Percentiles rank a stretch among this genome's conserved stretches.
These are phyloP conservation scores for Coemansia sp. DNA, from an alignment of 192 early-diverging fungal species.

Conservation along the genomic window DNA sequence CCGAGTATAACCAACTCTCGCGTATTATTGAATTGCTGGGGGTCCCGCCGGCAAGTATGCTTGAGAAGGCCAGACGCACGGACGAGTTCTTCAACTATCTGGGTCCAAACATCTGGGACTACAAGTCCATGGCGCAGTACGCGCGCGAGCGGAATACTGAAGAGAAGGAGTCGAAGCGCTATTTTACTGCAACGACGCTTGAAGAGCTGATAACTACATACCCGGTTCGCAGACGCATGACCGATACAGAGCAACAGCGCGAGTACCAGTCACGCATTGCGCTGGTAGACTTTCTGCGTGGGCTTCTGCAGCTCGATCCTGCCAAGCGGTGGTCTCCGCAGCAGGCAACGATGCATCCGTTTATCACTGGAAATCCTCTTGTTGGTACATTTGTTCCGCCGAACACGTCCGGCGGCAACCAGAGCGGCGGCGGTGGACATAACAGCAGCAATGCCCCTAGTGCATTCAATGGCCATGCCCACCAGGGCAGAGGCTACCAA, in stretches of 20 bases:
- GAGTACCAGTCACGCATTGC: constrained; percentile 61
- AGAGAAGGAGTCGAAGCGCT: constrained; percentile 91
- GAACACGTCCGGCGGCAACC: constrained; percentile 1
- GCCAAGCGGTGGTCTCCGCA: constrained; percentile 93
- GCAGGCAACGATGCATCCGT: constrained; percentile 92
- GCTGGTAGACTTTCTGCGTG: constrained; percentile 90
- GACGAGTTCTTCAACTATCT: constrained; percentile 82
- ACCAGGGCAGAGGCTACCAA: neutral
- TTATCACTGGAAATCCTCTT: constrained; percentile 87
- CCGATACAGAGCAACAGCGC: constrained; percentile 42
- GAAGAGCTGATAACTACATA: constrained; percentile 85
- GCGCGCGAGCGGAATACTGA: constrained; percentile 72
- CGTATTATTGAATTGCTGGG: constrained; percentile 95
- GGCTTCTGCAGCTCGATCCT: constrained; percentile 88
- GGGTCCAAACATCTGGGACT: constrained; percentile 56
- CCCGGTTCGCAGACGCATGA: constrained; percentile 68
- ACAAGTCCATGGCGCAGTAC: constrained; percentile 84
- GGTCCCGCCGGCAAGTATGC: constrained; percentile 85
- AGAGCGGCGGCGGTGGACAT: constrained; percentile 15
- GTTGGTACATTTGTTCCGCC: constrained; percentile 56
- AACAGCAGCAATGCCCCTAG: constrained; percentile 21
- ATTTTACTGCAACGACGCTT: constrained; percentile 83
- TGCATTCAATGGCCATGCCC: neutral
- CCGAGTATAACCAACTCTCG: constrained; percentile 93
- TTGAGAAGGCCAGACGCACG: constrained; percentile 88